Conservation (phyloP, 306 rosid genomes). For the Pachyrhizus erosus region DNA sequence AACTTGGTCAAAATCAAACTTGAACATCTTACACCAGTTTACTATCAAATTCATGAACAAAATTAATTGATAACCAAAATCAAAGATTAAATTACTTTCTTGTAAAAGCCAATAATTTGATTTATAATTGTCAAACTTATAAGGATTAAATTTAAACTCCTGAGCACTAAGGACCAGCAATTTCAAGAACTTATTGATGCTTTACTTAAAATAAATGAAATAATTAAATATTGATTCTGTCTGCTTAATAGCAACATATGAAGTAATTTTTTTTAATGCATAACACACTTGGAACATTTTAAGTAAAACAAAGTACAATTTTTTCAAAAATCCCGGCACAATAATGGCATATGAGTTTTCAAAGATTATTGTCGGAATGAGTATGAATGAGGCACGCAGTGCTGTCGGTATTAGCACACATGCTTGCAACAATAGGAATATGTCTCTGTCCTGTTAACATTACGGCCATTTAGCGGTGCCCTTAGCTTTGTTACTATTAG, state of each 20-base stretch:
- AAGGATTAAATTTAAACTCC: background rate
- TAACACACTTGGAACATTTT: background rate
- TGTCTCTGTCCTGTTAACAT: slow-evolving; percentile 10
- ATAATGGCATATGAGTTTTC: slow-evolving; percentile 22
- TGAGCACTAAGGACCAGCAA: background rate
- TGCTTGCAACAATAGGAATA: background rate
- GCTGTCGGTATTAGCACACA: slow-evolving; percentile 15
- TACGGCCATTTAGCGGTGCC: slow-evolving; percentile 8
- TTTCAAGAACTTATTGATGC: background rate
- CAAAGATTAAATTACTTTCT: background rate
- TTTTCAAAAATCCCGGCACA: slow-evolving; percentile 28
- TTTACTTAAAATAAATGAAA: slow-evolving; percentile 1
- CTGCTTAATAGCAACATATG: background rate
- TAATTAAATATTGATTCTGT: background rate
- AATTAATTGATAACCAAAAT: background rate
- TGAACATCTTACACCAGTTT: too few relatives aligned
- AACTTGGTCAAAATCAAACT: background rate
- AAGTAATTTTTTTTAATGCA: slow-evolving; percentile 19
- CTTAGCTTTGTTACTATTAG: slow-evolving; percentile 20
- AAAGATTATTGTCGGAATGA: slow-evolving; percentile 39
- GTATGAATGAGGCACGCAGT: slow-evolving; percentile 34
- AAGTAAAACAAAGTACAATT: slow-evolving; percentile 29
- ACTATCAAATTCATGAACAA: background rate
- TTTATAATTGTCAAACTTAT: background rate
- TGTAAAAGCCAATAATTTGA: background rate